Evolutionary conservation across 1,284 basidiomycete species (phyloP), one percentile per base, ranked within the genome.

Genomic region (Trichosporon sp.): DNA sequence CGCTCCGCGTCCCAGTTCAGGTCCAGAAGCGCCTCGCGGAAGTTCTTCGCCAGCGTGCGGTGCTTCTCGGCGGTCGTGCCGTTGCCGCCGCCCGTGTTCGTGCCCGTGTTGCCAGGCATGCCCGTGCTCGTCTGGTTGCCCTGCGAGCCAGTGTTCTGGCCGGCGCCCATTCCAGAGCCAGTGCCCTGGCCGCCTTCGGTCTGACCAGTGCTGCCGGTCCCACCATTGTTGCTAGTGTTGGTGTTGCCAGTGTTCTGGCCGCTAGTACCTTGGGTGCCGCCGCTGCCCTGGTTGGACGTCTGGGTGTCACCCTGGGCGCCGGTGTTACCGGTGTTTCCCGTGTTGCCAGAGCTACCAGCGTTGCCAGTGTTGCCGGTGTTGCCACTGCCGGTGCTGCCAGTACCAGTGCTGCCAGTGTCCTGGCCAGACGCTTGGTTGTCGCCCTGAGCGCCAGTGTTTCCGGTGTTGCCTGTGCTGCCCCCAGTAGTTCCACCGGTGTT

Each of bases 1-100:
- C 92, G 92, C 2, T 83, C 82, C 0, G 88, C 74, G 78, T 96
- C 91, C 94, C 94, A 97, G 81, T 89, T 86, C 13, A 98, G 86
- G 78, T 97, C 95, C 53, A 95, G 84, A 69, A 97, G 88, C 0
- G 89, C 93, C 1, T 81, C 85, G 68, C 87, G 87, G 58, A 93
- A 84, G 4, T 83, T 83, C 0, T 85, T 78, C 0, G 93, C 92
- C 12, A 86, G 85, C 47, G 83, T 75, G n/a, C 82, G 85, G 78
- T 94, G 92, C 27, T 74, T 74, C 0, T 62, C 62, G 34, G 67
- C 56, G 11, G 18, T 1, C 15, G 56, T 31, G 56, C 27, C 29
- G 56, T 60, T 60, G 29, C 27, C 56, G 56, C 15, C n/a, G 47
- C 47, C 38, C 5, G 38, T 42, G 38, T 42, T 42, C 11, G 9